Percentiles rank a stretch among this genome's conserved stretches.
phyloP scores from a whole-genome alignment of 1,139 yeast genomes.

The Kodamaea anthophila region DNA sequence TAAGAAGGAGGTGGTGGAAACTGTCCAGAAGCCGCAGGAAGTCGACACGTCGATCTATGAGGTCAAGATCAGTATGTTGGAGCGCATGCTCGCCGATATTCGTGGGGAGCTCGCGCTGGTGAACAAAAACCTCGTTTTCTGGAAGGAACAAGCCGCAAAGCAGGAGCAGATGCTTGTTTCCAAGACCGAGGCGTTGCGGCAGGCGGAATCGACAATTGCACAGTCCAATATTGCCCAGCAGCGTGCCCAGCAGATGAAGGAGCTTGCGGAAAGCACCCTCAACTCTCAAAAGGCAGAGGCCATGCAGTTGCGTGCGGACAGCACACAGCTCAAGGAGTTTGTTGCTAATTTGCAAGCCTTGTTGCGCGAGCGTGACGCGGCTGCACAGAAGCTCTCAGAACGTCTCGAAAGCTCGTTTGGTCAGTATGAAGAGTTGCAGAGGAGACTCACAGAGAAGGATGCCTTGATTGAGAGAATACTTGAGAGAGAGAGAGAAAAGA shows the following conservation, averaged over 20 bases:
- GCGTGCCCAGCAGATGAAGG: slow-evolving; percentile 1
- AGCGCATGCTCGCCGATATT: slow-evolving; percentile 20
- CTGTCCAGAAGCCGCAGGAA: slow-evolving; percentile 25
- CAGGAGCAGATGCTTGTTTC: slow-evolving; percentile 51
- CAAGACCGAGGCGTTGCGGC: slow-evolving; percentile 52
- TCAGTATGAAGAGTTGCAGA: slow-evolving; percentile 46
- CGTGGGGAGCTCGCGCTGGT: slow-evolving; percentile 19
- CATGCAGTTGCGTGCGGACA: slow-evolving; percentile 50
- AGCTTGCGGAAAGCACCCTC: slow-evolving; percentile 3
- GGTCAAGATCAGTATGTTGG: slow-evolving; percentile 1
- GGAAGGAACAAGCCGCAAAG: slow-evolving; percentile 51
- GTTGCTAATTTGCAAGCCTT: slow-evolving; percentile 58
- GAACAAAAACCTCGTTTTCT: slow-evolving; percentile 20
- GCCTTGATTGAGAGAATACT: slow-evolving; percentile 33
- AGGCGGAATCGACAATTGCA: slow-evolving; percentile 37
- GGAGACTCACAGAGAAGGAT: slow-evolving; percentile 46
- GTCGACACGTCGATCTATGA: neutral
- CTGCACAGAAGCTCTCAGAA: slow-evolving; percentile 45
- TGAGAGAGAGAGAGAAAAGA: slow-evolving; percentile 20
- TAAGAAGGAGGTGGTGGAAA: slow-evolving; percentile 24
- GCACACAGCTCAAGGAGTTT: slow-evolving; percentile 51
- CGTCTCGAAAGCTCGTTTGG: slow-evolving; percentile 47
- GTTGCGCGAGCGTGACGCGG: slow-evolving; percentile 56
- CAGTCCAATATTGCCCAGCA: neutral
- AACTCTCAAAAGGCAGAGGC: slow-evolving; percentile 50